A percentile compares a stretch with the other conserved stretches of the same genome.
These are phyloP conservation scores for Fraxinus anomala DNA, from an alignment of 257 asterid species.

Conservation along the genomic window DNA sequence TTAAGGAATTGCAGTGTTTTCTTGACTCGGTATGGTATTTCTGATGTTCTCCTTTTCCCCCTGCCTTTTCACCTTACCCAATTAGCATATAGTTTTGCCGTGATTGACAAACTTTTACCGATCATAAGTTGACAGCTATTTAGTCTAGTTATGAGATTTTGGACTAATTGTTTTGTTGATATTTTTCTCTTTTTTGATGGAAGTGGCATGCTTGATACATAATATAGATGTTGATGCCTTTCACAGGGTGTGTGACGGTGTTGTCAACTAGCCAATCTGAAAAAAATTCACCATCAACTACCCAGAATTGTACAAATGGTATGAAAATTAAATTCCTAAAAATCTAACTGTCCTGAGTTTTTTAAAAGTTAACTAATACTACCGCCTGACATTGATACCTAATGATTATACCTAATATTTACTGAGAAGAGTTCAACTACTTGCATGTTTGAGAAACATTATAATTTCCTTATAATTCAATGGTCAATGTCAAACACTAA, in stretches of 20 bases:
- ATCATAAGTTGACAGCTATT: neutral
- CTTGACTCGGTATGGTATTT: slow-evolving; percentile 36
- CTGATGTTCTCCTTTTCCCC: neutral
- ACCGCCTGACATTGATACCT: neutral
- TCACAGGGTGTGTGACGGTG: neutral
- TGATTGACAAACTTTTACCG: neutral
- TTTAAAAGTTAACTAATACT: neutral
- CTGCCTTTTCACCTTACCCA: neutral
- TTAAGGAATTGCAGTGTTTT: slow-evolving; percentile 31
- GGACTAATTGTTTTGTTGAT: neutral
- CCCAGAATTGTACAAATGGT: neutral
- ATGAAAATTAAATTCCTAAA: neutral
- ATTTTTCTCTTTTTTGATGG: neutral
- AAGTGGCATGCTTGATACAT: neutral
- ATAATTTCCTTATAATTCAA: no score
- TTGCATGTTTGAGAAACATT: no score
- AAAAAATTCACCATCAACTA: neutral
- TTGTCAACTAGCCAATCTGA: neutral
- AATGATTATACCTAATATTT: neutral
- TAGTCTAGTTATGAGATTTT: neutral
- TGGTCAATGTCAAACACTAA: no score
- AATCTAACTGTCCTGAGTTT: neutral
- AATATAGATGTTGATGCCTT: neutral
- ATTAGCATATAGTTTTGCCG: neutral
- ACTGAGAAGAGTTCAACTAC: neutral